Base-by-base conservation (phyloP, 345 rosid genomes). In the Nephelium lappaceum region DNA sequence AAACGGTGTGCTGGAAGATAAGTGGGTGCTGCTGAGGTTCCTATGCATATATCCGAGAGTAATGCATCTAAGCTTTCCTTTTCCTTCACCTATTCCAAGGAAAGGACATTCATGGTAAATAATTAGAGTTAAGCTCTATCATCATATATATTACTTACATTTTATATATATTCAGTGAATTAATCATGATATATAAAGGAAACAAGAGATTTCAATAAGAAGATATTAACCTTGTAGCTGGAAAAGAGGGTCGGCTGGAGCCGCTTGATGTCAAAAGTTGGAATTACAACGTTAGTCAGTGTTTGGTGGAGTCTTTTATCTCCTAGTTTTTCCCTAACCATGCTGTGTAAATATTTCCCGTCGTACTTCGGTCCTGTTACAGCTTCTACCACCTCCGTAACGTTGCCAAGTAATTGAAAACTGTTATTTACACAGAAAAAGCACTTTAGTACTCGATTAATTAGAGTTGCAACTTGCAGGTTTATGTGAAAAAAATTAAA, bases 11-110 rank as follows among this genome's bases (percentile, higher is more conserved):
- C 88, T 0, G 91, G 94, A 15, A 91, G 87, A 69, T 80, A 85
- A 60, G 90, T 88, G 2, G 94, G 94, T 16, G 93, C 90, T 0
- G 93, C 93, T 12, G 91, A 91, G 41, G 94, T 90, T 89, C 3
- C 85, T 75, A 87, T 86, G 79, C 93, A 91, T 64, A 86, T 82
- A 42, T 91, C 93, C 0, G 91, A 82, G 53, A 89, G 76, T 23
- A 81, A 76, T 10, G 91, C 90, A 77, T 89, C 79, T 5, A 80
- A 18, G 57, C 71, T 18, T 66, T 86, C 89, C 21, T 80, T 67
- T 2, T 63, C 57, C 69, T 85, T 83, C 81, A 83, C 81, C 88
- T 88, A 76, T 19, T 49, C 49, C 69, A 42, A 18, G 12, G 8
- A 45, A 23, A 49, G 19, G n/a, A 70, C 31, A 15, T 6, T 8